Conservation (phyloP, 1,284 basidiomycete species). For the Ceratobasidium sp. region DNA sequence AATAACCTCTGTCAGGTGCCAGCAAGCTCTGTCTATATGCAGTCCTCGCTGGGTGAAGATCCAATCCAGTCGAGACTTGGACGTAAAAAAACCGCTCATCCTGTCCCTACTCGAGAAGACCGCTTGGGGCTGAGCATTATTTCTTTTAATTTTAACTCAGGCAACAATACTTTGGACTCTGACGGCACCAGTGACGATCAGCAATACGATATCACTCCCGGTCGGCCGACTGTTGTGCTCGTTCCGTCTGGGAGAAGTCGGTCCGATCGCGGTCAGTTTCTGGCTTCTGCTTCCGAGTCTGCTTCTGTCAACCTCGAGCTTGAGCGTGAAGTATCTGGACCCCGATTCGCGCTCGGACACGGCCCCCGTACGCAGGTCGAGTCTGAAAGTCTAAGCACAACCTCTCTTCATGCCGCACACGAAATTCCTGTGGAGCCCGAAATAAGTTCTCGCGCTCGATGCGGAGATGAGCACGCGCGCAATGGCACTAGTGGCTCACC, state of each 20-base stretch:
- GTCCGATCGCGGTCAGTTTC: constrained; percentile 28
- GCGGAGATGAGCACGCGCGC: constrained; percentile 18
- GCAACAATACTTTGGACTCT: constrained; percentile 15
- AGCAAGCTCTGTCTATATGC: constrained; percentile 34
- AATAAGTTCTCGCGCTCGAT: neutral
- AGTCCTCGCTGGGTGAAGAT: constrained; percentile 26
- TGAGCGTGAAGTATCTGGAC: constrained; percentile 26
- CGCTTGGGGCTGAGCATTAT: constrained; percentile 19
- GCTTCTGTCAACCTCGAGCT: constrained; percentile 39
- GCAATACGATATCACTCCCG: constrained; percentile 32
- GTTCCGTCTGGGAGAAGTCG: constrained; percentile 36
- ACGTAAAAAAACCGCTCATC: neutral
- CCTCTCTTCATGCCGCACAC: constrained; percentile 25
- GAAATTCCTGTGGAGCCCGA: constrained; percentile 21
- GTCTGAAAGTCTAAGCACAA: constrained; percentile 18
- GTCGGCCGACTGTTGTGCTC: constrained; percentile 39
- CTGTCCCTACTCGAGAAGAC: constrained; percentile 25
- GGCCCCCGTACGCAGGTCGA: constrained; percentile 28
- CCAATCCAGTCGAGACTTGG: constrained; percentile 20
- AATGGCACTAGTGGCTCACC: constrained; percentile 22
- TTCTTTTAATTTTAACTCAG: constrained; percentile 39
- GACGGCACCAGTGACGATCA: constrained; percentile 36
- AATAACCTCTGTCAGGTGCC: constrained; percentile 37
- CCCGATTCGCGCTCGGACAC: constrained; percentile 29
- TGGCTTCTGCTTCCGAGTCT: constrained; percentile 35